phyloP scores from a whole-genome alignment of 208 protist species.

The Zelonia costaricensis region DNA sequence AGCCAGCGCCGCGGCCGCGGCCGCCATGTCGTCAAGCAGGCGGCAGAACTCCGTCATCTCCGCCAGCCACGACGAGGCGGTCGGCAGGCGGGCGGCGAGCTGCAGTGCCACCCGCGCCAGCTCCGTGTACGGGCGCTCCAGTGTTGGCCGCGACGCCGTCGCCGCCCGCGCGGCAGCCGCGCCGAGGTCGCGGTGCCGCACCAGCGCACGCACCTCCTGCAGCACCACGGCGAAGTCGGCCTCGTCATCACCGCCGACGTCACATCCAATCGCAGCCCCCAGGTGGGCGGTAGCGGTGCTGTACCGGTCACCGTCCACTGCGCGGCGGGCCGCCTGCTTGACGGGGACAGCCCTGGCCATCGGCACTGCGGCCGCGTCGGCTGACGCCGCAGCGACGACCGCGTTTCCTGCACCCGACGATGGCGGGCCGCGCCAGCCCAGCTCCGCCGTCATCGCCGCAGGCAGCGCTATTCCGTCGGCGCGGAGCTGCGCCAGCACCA shows the following conservation, averaged over 20 bases:
- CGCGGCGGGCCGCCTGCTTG: no score
- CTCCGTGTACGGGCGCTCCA: neutral
- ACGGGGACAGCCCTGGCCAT: neutral
- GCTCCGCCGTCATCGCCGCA: constrained; percentile 19
- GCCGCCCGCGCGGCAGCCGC: neutral
- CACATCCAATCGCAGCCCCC: no score
- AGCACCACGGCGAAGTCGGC: constrained; percentile 22
- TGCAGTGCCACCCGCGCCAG: neutral
- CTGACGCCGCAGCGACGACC: neutral
- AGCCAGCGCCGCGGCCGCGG: neutral
- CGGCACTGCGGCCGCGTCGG: neutral
- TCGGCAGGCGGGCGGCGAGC: constrained; percentile 1
- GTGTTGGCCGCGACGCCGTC: neutral
- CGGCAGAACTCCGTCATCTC: constrained; percentile 21
- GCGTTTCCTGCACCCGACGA: no score
- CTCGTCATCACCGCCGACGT: neutral
- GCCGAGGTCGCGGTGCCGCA: constrained; percentile 8
- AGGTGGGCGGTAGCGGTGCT: no score
- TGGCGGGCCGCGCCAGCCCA: constrained; percentile 15
- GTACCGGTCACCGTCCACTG: no score
- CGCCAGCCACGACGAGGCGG: constrained; percentile 19
- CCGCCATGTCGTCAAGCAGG: constrained; percentile 18
- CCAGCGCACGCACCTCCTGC: constrained; percentile 15
- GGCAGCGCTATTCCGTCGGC: constrained; percentile 51
- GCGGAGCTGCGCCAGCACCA: constrained; percentile 64